A percentile compares a stretch with the other conserved stretches of the same genome.
Evolutionary conservation across 2,329 filamentous ascomycete species (phyloP).

Genomic region (Cladobotryum protrusum): DNA sequence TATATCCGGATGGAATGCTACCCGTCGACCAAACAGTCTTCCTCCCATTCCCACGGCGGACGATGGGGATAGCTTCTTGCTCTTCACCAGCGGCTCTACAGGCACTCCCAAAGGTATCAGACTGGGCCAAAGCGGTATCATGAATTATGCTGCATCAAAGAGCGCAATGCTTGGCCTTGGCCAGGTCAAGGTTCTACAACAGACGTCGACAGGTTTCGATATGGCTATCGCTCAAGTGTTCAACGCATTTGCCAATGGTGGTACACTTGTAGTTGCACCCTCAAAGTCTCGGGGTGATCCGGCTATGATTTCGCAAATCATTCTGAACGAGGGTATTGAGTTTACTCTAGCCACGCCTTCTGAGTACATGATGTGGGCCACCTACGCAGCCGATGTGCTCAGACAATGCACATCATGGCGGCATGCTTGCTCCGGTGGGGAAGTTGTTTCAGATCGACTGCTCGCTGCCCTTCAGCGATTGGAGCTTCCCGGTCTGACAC

Average conservation of each 20-base stretch:
- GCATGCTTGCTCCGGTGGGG: not conserved
- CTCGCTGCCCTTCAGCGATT: slow-evolving; percentile 10
- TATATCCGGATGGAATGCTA: slow-evolving; percentile 7
- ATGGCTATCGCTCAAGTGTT: slow-evolving; percentile 34
- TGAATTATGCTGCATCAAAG: slow-evolving; percentile 19
- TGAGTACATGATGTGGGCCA: not conserved
- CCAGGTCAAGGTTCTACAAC: slow-evolving; percentile 29
- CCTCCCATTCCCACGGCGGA: slow-evolving; percentile 10
- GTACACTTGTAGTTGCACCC: slow-evolving; percentile 29
- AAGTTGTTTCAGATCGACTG: not conserved
- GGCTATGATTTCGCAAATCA: slow-evolving; percentile 25
- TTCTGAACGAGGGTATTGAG: slow-evolving; percentile 20
- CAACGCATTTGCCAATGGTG: slow-evolving; percentile 29
- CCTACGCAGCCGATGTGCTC: not conserved
- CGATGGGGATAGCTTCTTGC: slow-evolving; percentile 15
- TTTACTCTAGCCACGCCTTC: slow-evolving; percentile 19
- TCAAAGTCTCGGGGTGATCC: slow-evolving; percentile 8
- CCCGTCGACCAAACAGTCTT: not conserved
- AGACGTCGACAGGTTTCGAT: slow-evolving; percentile 36
- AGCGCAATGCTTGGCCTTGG: slow-evolving; percentile 13
- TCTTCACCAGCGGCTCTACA: slow-evolving; percentile 30
- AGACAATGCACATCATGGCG: not conserved
- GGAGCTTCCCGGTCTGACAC: not conserved
- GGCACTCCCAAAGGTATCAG: slow-evolving; percentile 37
- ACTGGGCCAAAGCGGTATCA: slow-evolving; percentile 24